These are phyloP conservation scores for Wickerhamomyces sydowiorum DNA, from an alignment of 805 yeast genomes.

Conservation along the genomic window DNA sequence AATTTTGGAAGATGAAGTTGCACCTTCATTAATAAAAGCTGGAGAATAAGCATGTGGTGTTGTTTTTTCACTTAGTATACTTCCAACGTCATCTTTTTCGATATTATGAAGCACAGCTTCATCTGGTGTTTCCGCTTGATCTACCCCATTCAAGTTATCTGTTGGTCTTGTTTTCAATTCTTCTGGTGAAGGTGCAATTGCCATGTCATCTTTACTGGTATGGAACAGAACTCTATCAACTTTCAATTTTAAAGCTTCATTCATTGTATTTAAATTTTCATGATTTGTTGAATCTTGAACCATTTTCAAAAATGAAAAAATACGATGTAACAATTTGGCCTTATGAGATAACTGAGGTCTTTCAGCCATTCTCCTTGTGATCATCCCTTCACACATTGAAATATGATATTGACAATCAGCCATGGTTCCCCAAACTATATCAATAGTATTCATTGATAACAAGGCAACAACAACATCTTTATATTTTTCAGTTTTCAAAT, in stretches of 20 bases:
- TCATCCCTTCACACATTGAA: slow-evolving; percentile 70
- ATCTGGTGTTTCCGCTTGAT: not conserved
- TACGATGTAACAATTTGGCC: slow-evolving; percentile 72
- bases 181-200: too few species aligned
- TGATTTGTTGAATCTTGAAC: slow-evolving; percentile 60
- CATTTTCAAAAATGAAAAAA: slow-evolving; percentile 67
- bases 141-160: slow-evolving; percentile 14
- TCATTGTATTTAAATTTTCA: slow-evolving; percentile 11
- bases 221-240: slow-evolving; percentile 8
- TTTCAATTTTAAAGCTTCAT: slow-evolving; percentile 8
- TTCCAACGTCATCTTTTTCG: slow-evolving; percentile 9
- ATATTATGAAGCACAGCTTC: not conserved
- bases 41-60: slow-evolving; percentile 20
- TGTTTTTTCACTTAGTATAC: slow-evolving; percentile 10
- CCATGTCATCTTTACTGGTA: slow-evolving; percentile 10
- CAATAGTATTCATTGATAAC: slow-evolving; percentile 81
- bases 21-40: slow-evolving; percentile 31
- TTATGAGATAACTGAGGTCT: slow-evolving; percentile 67
- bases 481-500: slow-evolving; percentile 55
- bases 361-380: slow-evolving; percentile 58
- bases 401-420: slow-evolving; percentile 75
- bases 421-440: slow-evolving; percentile 89
- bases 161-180: too few species aligned
- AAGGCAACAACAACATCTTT: slow-evolving; percentile 81
- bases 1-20: slow-evolving; percentile 26